Evolutionary conservation across 495 filamentous ascomycete species (phyloP), one percentile per base, ranked within the genome.

Genomic region (Durotheca rogersii): DNA sequence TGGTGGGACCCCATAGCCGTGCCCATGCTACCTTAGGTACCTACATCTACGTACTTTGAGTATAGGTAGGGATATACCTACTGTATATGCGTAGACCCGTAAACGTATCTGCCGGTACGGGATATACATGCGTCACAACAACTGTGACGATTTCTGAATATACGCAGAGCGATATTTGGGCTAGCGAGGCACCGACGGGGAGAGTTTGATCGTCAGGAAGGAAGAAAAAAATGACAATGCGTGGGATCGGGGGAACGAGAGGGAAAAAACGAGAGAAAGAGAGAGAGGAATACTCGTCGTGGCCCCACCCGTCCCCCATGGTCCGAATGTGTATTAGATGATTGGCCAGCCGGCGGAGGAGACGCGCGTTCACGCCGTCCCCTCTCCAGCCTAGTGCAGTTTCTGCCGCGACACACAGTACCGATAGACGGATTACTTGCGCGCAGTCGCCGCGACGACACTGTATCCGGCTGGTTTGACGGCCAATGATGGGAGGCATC

Each of bases 291-390:
- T 51, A 19, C 37, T 51, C 50, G 50, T 40, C 4, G 36, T 43
- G 46, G 42, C 56, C 41, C 56, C 56, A 59, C 56, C 47, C n/a
- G n/a, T n/a, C n/a, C n/a, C 31, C 10, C 23, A 32, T 41, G 32
- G 34, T 30, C 27, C 46, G 36, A 49, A 51, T 51, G 4, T 27
- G 17, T 54, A 31, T 50, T 59, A 59, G 6, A 37, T 51, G 56
- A 59, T 59, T 59, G 56, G 56, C 1, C 7, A 14, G 37, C 42
- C 1, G 12, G 12, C n/a, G 5, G 25, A 23, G 50, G 32, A 59
- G 56, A 59, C 56, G 56, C 56, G 56, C 56, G 56, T 59, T 59
- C 56, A 59, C 50, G 50, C 50, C 37, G 45, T 59, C 56, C 54
- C 50, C 54, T 54, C 46, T 59, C 50, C 14, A 41, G 30, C 56